Percentiles rank a stretch among this genome's conserved stretches.
Evolutionary conservation across 257 asterid genomes (phyloP).

Genomic region (Solanum chiquidenum): DNA sequence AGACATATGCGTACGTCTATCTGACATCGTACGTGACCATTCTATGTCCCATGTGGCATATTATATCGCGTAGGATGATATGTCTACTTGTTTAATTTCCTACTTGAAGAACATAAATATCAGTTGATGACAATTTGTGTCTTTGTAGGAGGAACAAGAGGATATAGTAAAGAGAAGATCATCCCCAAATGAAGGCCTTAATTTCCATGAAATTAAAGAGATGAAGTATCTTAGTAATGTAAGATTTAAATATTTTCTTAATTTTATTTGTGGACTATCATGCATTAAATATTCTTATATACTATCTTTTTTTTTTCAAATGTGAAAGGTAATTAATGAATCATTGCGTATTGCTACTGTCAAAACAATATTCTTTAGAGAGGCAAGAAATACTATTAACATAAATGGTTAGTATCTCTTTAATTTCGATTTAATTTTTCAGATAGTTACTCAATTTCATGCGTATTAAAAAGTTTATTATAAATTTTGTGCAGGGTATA

Average conservation of each 20-base stretch:
- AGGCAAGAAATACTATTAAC: neutral
- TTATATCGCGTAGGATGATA: neutral
- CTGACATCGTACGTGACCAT: too few relatives aligned
- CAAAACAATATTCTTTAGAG: neutral
- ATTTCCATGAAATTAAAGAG: neutral
- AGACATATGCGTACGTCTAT: neutral
- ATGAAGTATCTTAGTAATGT: slow-evolving; percentile 10
- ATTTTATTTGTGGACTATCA: neutral
- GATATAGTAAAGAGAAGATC: neutral
- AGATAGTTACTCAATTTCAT: too few relatives aligned
- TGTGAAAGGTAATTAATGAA: neutral
- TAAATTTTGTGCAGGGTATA: neutral
- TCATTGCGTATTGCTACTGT: neutral
- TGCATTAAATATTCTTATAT: neutral
- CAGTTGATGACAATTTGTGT: neutral
- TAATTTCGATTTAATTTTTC: neutral
- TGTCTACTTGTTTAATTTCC: neutral
- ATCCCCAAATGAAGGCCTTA: neutral
- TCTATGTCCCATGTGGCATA: neutral
- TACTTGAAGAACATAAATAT: neutral
- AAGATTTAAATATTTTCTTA: neutral
- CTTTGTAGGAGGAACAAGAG: slow-evolving; percentile 5
- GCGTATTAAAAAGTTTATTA: too few relatives aligned
- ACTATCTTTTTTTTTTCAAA: too few relatives aligned
- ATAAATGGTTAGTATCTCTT: neutral